These are phyloP conservation scores for Raffaelea arxii DNA, from an alignment of 2,329 filamentous ascomycete species.

Conservation along the genomic window DNA sequence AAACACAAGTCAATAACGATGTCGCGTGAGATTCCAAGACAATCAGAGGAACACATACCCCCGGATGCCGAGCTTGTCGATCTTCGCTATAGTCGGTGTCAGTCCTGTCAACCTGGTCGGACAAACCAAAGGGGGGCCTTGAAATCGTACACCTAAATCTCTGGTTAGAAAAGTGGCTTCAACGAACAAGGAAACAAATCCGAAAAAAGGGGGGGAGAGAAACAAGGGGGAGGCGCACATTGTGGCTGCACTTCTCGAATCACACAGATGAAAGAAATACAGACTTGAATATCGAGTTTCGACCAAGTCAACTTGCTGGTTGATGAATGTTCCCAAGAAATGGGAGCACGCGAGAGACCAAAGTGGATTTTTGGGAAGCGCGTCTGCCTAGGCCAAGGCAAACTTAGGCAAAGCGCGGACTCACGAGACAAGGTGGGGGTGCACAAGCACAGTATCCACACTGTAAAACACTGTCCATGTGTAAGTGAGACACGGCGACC, in stretches of 20 bases:
- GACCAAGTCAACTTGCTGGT: too few relatives aligned
- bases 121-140: too few relatives aligned
- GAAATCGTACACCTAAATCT: too few relatives aligned
- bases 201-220: too few relatives aligned
- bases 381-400: slow-evolving; percentile 11
- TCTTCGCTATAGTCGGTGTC: slow-evolving; percentile 12
- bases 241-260: too few relatives aligned
- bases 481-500: background rate
- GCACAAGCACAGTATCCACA: background rate
- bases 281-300: too few relatives aligned
- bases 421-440: slow-evolving; percentile 8
- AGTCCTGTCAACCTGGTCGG: too few relatives aligned
- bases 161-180: too few relatives aligned
- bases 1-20: background rate
- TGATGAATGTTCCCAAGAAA: background rate
- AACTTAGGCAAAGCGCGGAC: slow-evolving; percentile 6
- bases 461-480: background rate
- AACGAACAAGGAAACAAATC: too few relatives aligned
- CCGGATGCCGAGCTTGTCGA: slow-evolving; percentile 16
- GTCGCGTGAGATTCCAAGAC: background rate
- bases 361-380: slow-evolving; percentile 3
- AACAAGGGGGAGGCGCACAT: too few relatives aligned
- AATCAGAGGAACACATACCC: slow-evolving; percentile 8
- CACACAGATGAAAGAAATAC: too few relatives aligned
- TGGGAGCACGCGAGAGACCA: background rate